A percentile compares a stretch with the other conserved stretches of the same genome.
These are phyloP conservation scores for Raddia distichophylla DNA, from an alignment of 176 grass and related monocot species.

Conservation along the genomic window DNA sequence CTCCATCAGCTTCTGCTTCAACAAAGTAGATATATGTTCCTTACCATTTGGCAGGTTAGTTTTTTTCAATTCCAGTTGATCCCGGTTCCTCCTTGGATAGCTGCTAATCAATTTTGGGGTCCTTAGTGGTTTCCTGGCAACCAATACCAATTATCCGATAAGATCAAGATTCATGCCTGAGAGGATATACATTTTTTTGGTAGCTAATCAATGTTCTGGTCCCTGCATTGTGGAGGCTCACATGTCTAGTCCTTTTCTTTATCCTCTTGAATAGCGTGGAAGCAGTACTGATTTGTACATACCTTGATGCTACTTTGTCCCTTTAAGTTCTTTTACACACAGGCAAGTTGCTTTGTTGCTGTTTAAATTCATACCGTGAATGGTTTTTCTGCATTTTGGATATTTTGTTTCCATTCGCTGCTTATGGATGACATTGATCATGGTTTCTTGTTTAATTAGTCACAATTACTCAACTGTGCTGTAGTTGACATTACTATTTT, in stretches of 20 bases:
- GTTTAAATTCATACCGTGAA: conserved; percentile 15
- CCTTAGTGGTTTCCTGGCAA: neutral
- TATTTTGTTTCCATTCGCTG: conserved; percentile 5
- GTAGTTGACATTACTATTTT: conserved; percentile 3
- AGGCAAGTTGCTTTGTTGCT: neutral
- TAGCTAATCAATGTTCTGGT: conserved; percentile 40
- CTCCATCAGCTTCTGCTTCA: conserved; percentile 7
- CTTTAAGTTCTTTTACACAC: neutral
- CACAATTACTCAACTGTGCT: neutral
- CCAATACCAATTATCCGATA: conserved; percentile 10
- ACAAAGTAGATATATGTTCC: neutral
- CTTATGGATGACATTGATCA: neutral
- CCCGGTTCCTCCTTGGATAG: neutral
- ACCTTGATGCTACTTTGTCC: neutral
- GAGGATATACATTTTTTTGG: conserved; percentile 23
- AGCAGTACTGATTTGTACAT: conserved; percentile 7
- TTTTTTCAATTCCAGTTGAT: neutral
- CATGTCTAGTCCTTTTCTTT: conserved; percentile 25
- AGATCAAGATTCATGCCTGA: conserved; percentile 23
- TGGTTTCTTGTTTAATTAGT: conserved; percentile 19
- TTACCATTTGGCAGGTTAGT: neutral
- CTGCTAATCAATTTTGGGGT: conserved; percentile 18
- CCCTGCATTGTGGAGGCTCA: conserved; percentile 23
- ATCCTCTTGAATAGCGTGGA: conserved; percentile 31
- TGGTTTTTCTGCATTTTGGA: conserved; percentile 20